Conservation (phyloP, 2,329 filamentous ascomycete genomes). For the Microcera coccophila region DNA sequence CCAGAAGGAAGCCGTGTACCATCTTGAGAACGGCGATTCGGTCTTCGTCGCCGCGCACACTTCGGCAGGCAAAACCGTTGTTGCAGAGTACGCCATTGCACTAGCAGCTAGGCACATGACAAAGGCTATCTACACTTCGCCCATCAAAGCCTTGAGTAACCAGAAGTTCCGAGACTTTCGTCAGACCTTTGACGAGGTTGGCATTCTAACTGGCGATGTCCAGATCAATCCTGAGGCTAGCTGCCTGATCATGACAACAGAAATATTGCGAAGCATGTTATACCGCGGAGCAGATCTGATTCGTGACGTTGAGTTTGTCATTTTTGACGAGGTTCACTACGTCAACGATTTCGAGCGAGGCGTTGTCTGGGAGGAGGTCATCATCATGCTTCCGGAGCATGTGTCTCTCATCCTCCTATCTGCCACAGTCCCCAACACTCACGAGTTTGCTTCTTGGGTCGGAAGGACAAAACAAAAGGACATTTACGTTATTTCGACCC, state of each 20-base stretch:
- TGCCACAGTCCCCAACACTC: slow-evolving; percentile 93
- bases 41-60: slow-evolving; percentile 98
- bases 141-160: slow-evolving; percentile 97
- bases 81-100: slow-evolving; percentile 96
- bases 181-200: slow-evolving; percentile 86
- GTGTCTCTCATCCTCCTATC: slow-evolving; percentile 93
- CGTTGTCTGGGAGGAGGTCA: slow-evolving; percentile 99
- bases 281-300: slow-evolving; percentile 95
- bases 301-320: slow-evolving; percentile 95
- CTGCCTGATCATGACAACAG: slow-evolving; percentile 98
- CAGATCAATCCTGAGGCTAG: slow-evolving; percentile 97
- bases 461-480: slow-evolving; percentile 97
- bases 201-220: slow-evolving; percentile 94
- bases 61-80: slow-evolving; percentile 95
- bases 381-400: slow-evolving; percentile 98
- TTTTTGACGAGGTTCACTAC: slow-evolving; percentile 98
- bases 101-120: slow-evolving; percentile 98
- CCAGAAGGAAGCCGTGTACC: slow-evolving; percentile 97
- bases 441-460: slow-evolving; percentile 98
- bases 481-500: slow-evolving; percentile 97
- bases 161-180: slow-evolving; percentile 98
- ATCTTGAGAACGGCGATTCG: slow-evolving; percentile 92
- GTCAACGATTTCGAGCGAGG: slow-evolving; percentile 94
- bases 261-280: slow-evolving; percentile 96
- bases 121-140: slow-evolving; percentile 97